Conservation (phyloP, 768 basidiomycete genomes). For the Boletus eberwhitei region DNA sequence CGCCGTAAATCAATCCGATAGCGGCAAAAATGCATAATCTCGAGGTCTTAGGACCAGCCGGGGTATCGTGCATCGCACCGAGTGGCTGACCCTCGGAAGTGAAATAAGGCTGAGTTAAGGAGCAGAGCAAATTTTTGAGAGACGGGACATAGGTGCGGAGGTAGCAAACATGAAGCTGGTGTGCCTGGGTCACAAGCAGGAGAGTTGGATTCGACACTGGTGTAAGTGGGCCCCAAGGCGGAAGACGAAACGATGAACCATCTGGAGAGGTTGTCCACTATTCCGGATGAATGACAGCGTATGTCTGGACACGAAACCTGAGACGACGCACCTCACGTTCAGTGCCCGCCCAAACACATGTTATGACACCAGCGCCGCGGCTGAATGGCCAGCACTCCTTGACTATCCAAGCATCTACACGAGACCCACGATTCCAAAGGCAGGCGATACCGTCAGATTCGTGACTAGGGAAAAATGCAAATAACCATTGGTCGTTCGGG, state of each 20-base stretch:
- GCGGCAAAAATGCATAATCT: constrained; percentile 55
- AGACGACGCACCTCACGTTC: constrained; percentile 53
- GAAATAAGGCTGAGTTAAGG: constrained; percentile 42
- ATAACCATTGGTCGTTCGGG: constrained; percentile 59
- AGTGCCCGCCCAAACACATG: constrained; percentile 57
- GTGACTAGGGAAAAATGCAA: constrained; percentile 69
- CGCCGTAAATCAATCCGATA: constrained; percentile 58
- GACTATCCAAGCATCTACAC: constrained; percentile 60
- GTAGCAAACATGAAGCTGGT: constrained; percentile 53
- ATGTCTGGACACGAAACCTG: background rate
- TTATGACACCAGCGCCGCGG: constrained; percentile 53
- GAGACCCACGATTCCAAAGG: constrained; percentile 58
- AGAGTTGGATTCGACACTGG: constrained; percentile 55
- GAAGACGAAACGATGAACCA: constrained; percentile 52
- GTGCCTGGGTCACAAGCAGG: constrained; percentile 62
- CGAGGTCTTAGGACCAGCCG: constrained; percentile 36
- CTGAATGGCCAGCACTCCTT: constrained; percentile 55
- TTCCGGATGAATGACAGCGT: background rate
- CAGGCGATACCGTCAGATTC: constrained; percentile 58
- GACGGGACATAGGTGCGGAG: constrained; percentile 43
- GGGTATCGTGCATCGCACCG: constrained; percentile 29
- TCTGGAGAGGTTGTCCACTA: constrained; percentile 53
- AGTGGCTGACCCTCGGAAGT: constrained; percentile 34
- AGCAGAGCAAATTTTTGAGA: constrained; percentile 47
- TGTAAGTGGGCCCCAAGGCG: constrained; percentile 54